Evolutionary conservation across 2,329 filamentous ascomycete genomes (phyloP), one percentile per base, ranked within the genome.

Genomic region (Botrytis squamosa): DNA sequence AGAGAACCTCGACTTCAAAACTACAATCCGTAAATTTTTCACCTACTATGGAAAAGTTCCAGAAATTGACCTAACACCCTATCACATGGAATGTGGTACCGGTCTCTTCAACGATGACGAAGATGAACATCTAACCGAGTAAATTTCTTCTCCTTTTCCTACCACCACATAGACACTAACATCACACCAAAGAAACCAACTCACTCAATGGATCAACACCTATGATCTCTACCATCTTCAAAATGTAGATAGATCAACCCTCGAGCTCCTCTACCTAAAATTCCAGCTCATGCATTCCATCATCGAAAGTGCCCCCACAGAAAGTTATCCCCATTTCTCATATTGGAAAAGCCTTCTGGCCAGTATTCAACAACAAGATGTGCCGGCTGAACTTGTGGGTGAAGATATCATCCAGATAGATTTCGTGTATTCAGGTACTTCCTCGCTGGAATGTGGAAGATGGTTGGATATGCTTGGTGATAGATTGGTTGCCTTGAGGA

Each of bases 341-440:
- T 40, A 62, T 12, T 60, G 16, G 52, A 55, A 62, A 5, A 42
- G 16, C 7, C 25, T 70, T 16, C 52, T 70, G 6, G n/a, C 16
- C 10, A 59, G 20, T 7, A 60, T 70, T n/a, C 29, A 70, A 8
- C 25, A 38, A 33, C 49, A 70, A 44, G 18, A 38, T 18, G 7
- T 70, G 25, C 4, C 20, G 4, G 12, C 16, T 70, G 55, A 29
- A 60, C 52, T 62, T 38, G 18, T 74, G n/a, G 52, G 22, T 60
- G 20, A 62, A 7, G 36, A 73, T 22, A 72, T 65, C 25, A 55
- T 77, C 6, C 40, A 60, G 46, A 60, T 77, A 20, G 60, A 70
- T n/a, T 42, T 76, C 12, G 64, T 74, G 1, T 77, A 78, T 52
- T 69, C 71, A 16, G 77, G 75, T 3, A 38, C 68, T n/a, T 78